A percentile compares a stretch with the other conserved stretches of the same genome.
These are phyloP conservation scores for Pleurotus citrinopileatus DNA, from an alignment of 768 basidiomycete genomes.

Conservation along the genomic window DNA sequence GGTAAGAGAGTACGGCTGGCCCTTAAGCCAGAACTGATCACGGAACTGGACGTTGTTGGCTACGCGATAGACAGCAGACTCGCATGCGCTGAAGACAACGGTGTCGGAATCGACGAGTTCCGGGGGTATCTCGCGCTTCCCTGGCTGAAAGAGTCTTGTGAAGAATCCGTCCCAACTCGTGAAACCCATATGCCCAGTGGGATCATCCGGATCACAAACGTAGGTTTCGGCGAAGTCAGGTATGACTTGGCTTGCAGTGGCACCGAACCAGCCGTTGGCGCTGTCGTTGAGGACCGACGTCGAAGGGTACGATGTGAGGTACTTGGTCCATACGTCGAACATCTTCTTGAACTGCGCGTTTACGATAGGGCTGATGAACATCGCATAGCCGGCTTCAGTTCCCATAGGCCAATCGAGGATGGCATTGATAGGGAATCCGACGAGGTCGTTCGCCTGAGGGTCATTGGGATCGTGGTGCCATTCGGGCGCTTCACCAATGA, in stretches of 20 bases:
- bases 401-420: conserved; percentile 40
- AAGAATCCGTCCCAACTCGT: conserved; percentile 58
- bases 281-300: conserved; percentile 34
- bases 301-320: conserved; percentile 42
- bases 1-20: conserved; percentile 54
- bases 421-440: conserved; percentile 47
- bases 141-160: conserved; percentile 36
- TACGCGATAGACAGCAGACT: conserved; percentile 46
- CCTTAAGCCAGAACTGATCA: conserved; percentile 62
- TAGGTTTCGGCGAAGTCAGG: conserved; percentile 35
- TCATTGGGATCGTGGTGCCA: conserved; percentile 19
- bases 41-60: conserved; percentile 31
- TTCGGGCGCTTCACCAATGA: conserved; percentile 38
- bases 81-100: conserved; percentile 52
- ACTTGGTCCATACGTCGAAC: conserved; percentile 47
- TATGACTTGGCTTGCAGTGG: conserved; percentile 10
- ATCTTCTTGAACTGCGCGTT: conserved; percentile 46
- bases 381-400: conserved; percentile 25
- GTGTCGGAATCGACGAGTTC: conserved; percentile 18
- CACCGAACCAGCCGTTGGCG: conserved; percentile 46
- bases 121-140: conserved; percentile 34
- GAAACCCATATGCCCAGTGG: conserved; percentile 38
- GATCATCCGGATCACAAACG: conserved; percentile 33
- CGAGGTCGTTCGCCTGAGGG: conserved; percentile 29
- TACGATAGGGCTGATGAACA: conserved; percentile 39